phyloP scores from a whole-genome alignment of 2,329 filamentous ascomycete genomes.

The Fusarium paranaense region DNA sequence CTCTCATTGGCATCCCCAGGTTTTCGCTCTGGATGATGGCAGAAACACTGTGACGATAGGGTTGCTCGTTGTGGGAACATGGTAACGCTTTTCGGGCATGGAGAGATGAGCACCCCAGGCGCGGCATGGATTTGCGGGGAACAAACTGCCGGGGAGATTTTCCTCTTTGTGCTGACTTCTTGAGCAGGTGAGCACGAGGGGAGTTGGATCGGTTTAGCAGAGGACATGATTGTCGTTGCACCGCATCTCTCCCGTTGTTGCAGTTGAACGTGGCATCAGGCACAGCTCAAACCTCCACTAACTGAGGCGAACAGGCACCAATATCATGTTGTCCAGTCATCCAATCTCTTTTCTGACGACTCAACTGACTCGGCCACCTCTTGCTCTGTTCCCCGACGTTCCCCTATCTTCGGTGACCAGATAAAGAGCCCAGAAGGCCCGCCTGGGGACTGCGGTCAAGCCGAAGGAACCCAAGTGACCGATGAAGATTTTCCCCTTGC shows the following conservation, averaged over 20 bases:
- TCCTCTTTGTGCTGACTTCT: background rate
- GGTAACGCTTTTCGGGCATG: background rate
- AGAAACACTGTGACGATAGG: slow-evolving; percentile 12
- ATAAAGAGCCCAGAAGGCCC: slow-evolving; percentile 7
- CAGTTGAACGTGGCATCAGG: slow-evolving; percentile 3
- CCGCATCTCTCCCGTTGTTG: background rate
- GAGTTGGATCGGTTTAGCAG: background rate
- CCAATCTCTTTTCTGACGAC: background rate
- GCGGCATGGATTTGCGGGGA: background rate
- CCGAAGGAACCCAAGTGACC: slow-evolving; percentile 4
- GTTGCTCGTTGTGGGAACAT: background rate
- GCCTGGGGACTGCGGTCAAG: background rate
- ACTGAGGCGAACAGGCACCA: background rate
- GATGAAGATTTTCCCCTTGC: slow-evolving; percentile 2
- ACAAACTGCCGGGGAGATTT: background rate
- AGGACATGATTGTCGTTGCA: background rate
- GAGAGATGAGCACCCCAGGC: background rate
- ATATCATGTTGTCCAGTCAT: background rate
- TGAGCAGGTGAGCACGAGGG: background rate
- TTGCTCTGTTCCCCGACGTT: background rate
- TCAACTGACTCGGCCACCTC: background rate
- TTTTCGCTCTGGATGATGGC: slow-evolving; percentile 25
- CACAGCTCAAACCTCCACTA: background rate
- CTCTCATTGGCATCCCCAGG: slow-evolving; percentile 45
- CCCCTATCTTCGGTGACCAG: background rate